Evolutionary conservation across 805 yeast species (phyloP), one percentile per base, ranked within the genome.

Genomic region (Starmerella riodocensis): DNA sequence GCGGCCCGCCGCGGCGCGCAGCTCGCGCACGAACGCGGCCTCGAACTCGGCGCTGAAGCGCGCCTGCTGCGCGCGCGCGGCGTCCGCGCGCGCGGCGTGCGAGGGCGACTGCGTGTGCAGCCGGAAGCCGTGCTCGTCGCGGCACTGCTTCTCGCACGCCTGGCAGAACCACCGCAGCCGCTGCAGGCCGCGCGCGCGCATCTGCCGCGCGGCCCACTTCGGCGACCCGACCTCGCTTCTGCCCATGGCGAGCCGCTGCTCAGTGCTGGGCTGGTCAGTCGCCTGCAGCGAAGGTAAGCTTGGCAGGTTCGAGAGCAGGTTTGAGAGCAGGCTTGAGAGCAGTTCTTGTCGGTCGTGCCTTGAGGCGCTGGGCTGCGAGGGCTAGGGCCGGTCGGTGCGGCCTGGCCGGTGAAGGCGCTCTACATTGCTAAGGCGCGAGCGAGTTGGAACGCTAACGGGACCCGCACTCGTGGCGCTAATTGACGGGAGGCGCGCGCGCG

Each of bases 51-150:
- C 51, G 2, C 91, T 74, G 54, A 64, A 86, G 26, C 71, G 68
- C 12, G 69, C 73, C 1, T 83, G 64, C 14, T 73, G 70, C 12
- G 59, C 59, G 6, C 64, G 61, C 5, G 73, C 57, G 4, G 67
- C 63, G 16, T 66, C 58, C 32, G 80, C 70, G 37, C 71, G 72
- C 16, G 72, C 70, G 34, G 70, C 59, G 55, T 91, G 99, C 1
- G 80, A 66, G 32, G 81, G 83, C n/a, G 93, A 76, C 46, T 69
- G 67, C n/a, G 78, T 68, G 57, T 91, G 99, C 52, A 88, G 79
- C 52, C 80, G 78, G 64, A 81, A 91, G 20, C 98, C 99, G 60
- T 91, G 88, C 46, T 81, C 93, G 57, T 93, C 99, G 40, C 96
- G 64, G 57, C 97, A 86, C 61, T 91, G 99, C 53, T 88, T 84